These are phyloP conservation scores for Polytrichum formosum DNA, from an alignment of 225 moss, liverwort and hornwort species.

Conservation along the genomic window DNA sequence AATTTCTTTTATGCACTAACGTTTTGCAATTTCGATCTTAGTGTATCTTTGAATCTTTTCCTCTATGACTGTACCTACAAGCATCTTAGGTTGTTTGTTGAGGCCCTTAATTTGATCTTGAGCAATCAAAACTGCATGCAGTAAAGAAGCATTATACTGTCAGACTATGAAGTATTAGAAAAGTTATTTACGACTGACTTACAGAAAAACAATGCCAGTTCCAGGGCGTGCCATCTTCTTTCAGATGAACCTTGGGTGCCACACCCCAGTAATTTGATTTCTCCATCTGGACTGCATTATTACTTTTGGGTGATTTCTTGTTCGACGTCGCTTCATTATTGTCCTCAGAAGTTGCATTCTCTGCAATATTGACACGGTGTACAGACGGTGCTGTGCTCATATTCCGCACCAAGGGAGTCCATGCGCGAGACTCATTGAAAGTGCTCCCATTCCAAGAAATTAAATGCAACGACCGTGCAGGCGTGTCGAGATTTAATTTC, in stretches of 20 bases:
- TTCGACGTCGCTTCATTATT: too few species aligned
- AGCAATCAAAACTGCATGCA: too few species aligned
- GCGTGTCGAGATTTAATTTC: slow-evolving; percentile 12
- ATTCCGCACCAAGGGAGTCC: slow-evolving; percentile 41
- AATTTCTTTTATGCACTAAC: too few species aligned
- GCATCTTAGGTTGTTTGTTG: too few species aligned
- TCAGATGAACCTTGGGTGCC: slow-evolving; percentile 30
- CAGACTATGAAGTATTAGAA: too few species aligned
- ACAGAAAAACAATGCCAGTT: slow-evolving; percentile 84
- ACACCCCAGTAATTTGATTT: slow-evolving; percentile 86
- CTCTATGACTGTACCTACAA: too few species aligned
- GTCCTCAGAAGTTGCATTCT: too few species aligned
- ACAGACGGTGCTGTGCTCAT: slow-evolving; percentile 37
- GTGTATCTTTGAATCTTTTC: too few species aligned
- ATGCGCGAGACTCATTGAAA: slow-evolving; percentile 19
- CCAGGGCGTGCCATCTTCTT: slow-evolving; percentile 90
- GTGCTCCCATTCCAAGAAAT: slow-evolving; percentile 16
- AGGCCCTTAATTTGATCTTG: too few species aligned
- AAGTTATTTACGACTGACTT: slow-evolving; percentile 6
- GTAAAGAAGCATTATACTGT: too few species aligned
- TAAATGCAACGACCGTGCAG: slow-evolving; percentile 11
- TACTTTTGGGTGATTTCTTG: not conserved
- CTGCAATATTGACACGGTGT: too few species aligned
- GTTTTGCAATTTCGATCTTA: too few species aligned
- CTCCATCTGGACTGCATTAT: slow-evolving; percentile 3